Conservation (phyloP, 2,329 filamentous ascomycete species). For the Diaporthe sp. region DNA sequence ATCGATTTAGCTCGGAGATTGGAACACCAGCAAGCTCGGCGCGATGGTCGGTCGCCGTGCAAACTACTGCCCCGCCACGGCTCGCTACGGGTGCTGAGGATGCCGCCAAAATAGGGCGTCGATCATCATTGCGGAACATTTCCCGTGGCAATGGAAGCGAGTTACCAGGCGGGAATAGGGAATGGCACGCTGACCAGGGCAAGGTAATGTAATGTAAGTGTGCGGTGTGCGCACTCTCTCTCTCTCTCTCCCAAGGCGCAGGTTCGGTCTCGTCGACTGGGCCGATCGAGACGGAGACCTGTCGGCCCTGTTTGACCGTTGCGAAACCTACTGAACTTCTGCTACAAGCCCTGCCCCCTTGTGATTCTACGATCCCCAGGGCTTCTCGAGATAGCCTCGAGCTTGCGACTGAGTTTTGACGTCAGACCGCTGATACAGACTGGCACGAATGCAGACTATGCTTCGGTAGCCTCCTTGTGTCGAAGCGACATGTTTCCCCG, state of each 20-base stretch:
- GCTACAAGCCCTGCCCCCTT: neutral
- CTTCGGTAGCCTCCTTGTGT: conserved; percentile 13
- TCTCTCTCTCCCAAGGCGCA: too few relatives aligned
- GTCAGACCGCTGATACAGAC: conserved; percentile 19
- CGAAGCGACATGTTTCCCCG: conserved; percentile 13
- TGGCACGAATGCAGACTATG: conserved; percentile 14
- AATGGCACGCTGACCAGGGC: conserved; percentile 27
- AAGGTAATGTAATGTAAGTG: neutral
- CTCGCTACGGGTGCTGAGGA: conserved; percentile 15
- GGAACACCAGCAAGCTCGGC: conserved; percentile 24
- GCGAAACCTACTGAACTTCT: conserved; percentile 26
- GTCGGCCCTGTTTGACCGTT: conserved; percentile 8
- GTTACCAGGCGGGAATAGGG: conserved; percentile 18
- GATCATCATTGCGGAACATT: conserved; percentile 22
- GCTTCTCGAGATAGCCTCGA: conserved; percentile 11
- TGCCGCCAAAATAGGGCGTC: conserved; percentile 25
- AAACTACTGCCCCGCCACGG: conserved; percentile 26
- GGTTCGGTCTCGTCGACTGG: neutral
- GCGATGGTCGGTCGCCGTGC: conserved; percentile 7
- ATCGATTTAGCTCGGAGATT: conserved; percentile 25
- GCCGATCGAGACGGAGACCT: neutral
- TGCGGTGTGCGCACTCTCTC: neutral
- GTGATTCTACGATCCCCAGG: conserved; percentile 3
- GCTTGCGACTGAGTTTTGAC: conserved; percentile 26
- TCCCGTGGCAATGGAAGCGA: conserved; percentile 29